Conservation (phyloP, 2,329 filamentous ascomycete species). For the Fusarium tuaranense region DNA sequence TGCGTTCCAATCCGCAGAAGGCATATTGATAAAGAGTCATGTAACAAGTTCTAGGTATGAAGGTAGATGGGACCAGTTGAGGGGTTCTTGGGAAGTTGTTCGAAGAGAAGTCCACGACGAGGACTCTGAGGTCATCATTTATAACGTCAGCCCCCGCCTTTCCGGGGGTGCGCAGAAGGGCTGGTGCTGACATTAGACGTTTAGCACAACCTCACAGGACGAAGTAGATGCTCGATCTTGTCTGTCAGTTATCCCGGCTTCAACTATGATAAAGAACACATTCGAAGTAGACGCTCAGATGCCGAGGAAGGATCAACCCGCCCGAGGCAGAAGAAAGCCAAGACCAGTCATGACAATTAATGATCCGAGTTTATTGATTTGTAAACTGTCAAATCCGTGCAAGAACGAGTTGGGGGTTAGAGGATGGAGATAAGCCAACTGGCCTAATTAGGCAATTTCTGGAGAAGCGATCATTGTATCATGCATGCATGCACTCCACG, state of each 20-base stretch:
- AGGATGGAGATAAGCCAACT: neutral
- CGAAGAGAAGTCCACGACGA: neutral
- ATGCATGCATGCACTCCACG: neutral
- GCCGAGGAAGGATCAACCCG: neutral
- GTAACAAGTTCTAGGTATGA: neutral
- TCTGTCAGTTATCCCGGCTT: no score
- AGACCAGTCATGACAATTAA: neutral
- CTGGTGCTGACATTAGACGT: neutral
- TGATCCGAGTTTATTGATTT: neutral
- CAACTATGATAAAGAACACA: no score
- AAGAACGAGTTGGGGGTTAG: neutral
- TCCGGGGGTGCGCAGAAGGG: no score
- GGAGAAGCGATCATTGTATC: neutral
- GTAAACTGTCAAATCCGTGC: neutral
- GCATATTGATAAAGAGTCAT: neutral
- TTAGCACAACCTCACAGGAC: neutral
- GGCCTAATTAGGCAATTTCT: neutral
- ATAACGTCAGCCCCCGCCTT: neutral
- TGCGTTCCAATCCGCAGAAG: neutral
- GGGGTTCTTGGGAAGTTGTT: neutral
- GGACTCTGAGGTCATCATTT: neutral
- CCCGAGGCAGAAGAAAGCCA: neutral
- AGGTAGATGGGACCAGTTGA: neutral
- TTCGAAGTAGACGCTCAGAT: neutral
- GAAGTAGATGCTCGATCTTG: neutral